Base-by-base conservation (phyloP, 192 early-diverging fungal genomes). In the Coemansia sp. region DNA sequence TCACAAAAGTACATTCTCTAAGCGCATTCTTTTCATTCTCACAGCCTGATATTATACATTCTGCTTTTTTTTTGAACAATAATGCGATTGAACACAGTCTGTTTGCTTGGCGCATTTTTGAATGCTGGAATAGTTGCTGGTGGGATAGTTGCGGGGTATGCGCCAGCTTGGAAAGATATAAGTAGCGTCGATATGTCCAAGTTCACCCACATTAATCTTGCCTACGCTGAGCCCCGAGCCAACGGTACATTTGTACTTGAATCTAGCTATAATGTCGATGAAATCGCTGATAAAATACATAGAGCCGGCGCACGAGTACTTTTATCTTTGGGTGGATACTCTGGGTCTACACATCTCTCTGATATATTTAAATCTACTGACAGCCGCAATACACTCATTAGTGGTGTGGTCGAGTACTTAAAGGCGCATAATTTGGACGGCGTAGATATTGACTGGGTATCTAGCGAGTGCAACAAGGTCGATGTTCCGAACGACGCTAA, bases 271-370 rank as follows among this genome's bases (percentile, higher is more conserved):
- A 60, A 75, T 22, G 55, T 80, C 0, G 16, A n/a, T 10, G 62
- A 71, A 4, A 67, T 78, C 20, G 60, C 74, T 13, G 59, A 52
- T 13, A 66, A 69, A 29, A 51, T 76, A 11, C 73, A 87, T n/a
- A n/a, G 31, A 18, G 62, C 65, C 11, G 75, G 75, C 18, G 46
- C 69, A 31, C 84, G 82, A 18, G 87, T 90, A 11, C 67, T 92
- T 42, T 54, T 94, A n/a, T 88, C 90, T 0, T 81, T 92, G 44
- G 92, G 92, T 47, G 92, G 92, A 5, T 94, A 90, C 87, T 90
- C 86, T 29, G 90, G 91, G 31, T 92, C 91, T 2, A 74, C 85
- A 68, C 74, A 76, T 36, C 86, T 92, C 66, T 89, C 89, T 0
- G 66, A 80, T 13, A 84, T 90, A 41, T 74, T 84, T 1, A 84